Percentiles rank a stretch among this genome's conserved stretches.
Conservation (phyloP, 2,329 filamentous ascomycete genomes). For the Pseudocercospora eumusae region DNA sequence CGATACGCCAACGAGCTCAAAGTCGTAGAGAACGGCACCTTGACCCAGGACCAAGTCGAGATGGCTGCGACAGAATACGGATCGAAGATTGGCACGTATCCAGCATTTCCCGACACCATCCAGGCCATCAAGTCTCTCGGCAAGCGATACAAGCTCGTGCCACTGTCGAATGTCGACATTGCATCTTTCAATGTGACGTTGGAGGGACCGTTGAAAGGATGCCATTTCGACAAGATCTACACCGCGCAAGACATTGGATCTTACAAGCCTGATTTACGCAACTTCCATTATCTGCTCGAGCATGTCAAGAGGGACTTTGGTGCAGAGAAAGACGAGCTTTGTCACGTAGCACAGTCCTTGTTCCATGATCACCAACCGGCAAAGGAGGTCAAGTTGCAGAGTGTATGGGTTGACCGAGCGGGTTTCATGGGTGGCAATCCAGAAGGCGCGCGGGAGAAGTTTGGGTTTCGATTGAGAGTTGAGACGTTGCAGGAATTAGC, state of each 20-base stretch:
- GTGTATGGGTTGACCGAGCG: conserved; percentile 65
- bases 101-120: conserved; percentile 60
- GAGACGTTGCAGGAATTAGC: conserved; percentile 62
- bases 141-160: conserved; percentile 59
- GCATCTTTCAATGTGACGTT: conserved; percentile 54
- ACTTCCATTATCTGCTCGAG: conserved; percentile 66
- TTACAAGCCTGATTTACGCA: conserved; percentile 67
- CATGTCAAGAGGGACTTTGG: conserved; percentile 58
- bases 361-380: conserved; percentile 68
- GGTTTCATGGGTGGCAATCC: conserved; percentile 51
- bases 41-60: conserved; percentile 51
- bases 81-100: conserved; percentile 55
- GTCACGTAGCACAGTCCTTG: conserved; percentile 70
- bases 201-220: conserved; percentile 53
- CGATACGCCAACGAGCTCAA: conserved; percentile 36
- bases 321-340: conserved; percentile 57
- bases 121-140: conserved; percentile 54
- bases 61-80: conserved; percentile 53
- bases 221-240: conserved; percentile 64
- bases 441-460: conserved; percentile 43
- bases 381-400: conserved; percentile 60
- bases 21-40: conserved; percentile 54
- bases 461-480: conserved; percentile 63
- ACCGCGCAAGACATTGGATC: conserved; percentile 70
- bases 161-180: conserved; percentile 62